phyloP scores from a whole-genome alignment of 768 basidiomycete species.

The Chalciporus sphaerocephalus region DNA sequence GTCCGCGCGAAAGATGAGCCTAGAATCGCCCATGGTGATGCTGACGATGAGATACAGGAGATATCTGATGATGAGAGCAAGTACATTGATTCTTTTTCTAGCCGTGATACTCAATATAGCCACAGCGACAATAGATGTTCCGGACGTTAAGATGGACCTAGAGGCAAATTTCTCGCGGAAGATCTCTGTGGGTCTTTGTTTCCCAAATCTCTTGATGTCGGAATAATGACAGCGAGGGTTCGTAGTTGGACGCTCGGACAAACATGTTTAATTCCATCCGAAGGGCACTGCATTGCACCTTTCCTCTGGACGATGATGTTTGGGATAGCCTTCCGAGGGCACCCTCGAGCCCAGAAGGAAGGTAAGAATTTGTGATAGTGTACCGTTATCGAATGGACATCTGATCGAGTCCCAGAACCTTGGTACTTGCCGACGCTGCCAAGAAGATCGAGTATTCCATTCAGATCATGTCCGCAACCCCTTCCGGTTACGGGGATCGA shows the following conservation, averaged over 20 bases:
- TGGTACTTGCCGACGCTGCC: slow-evolving; percentile 40
- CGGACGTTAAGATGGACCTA: slow-evolving; percentile 34
- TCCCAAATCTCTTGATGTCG: not conserved
- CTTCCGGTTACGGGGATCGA: slow-evolving; percentile 45
- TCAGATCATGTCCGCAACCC: slow-evolving; percentile 48
- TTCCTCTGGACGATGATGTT: slow-evolving; percentile 18
- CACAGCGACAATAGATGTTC: slow-evolving; percentile 17
- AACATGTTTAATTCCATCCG: slow-evolving; percentile 38
- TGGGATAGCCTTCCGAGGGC: slow-evolving; percentile 27
- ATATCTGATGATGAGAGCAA: not conserved
- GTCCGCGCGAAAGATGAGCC: slow-evolving; percentile 1
- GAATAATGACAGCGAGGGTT: not conserved
- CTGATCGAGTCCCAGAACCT: slow-evolving; percentile 31
- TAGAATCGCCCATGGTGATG: not conserved
- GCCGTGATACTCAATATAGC: not conserved
- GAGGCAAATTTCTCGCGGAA: slow-evolving; percentile 41
- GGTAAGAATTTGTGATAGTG: slow-evolving; percentile 15
- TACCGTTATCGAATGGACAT: not conserved
- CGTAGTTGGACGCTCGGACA: slow-evolving; percentile 35
- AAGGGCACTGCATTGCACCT: slow-evolving; percentile 31
- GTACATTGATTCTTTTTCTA: not conserved
- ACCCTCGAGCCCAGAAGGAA: slow-evolving; percentile 16
- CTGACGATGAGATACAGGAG: not conserved
- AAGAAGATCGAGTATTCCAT: slow-evolving; percentile 45
- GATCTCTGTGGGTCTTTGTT: slow-evolving; percentile 32